Percentiles rank a stretch among this genome's conserved stretches.
phyloP scores from a whole-genome alignment of 2,329 filamentous ascomycete genomes.

The Sarocladium strictum region DNA sequence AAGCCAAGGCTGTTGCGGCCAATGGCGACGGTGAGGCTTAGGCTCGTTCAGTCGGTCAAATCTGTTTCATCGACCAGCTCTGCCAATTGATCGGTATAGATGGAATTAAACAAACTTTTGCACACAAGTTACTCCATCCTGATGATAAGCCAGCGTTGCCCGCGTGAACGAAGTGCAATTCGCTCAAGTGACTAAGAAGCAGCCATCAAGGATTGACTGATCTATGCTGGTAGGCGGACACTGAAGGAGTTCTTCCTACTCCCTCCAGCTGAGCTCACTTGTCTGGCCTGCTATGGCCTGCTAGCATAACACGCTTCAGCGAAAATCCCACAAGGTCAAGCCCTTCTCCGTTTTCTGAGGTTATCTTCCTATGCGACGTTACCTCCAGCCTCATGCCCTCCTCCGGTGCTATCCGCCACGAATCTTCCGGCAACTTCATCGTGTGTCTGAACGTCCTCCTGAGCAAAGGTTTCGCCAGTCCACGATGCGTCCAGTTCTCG shows the following conservation, averaged over 20 bases:
- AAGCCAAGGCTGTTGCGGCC: slow-evolving; percentile 16
- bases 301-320: neutral
- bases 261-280: neutral
- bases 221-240: no score
- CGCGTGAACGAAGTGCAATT: neutral
- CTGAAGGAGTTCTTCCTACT: no score
- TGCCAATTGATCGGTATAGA: neutral
- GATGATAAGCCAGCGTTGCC: neutral
- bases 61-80: neutral
- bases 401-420: neutral
- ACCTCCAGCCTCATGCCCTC: neutral
- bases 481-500: neutral
- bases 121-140: neutral
- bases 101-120: neutral
- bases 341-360: neutral
- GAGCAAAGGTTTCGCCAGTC: neutral
- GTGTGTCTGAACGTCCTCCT: neutral
- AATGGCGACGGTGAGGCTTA: slow-evolving; percentile 14
- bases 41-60: neutral
- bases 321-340: neutral
- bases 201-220: no score
- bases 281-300: neutral
- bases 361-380: neutral
- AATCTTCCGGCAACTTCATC: slow-evolving; percentile 1
- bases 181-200: no score